Conservation (phyloP, 495 filamentous ascomycete species). For the Haplographium delicatum region DNA sequence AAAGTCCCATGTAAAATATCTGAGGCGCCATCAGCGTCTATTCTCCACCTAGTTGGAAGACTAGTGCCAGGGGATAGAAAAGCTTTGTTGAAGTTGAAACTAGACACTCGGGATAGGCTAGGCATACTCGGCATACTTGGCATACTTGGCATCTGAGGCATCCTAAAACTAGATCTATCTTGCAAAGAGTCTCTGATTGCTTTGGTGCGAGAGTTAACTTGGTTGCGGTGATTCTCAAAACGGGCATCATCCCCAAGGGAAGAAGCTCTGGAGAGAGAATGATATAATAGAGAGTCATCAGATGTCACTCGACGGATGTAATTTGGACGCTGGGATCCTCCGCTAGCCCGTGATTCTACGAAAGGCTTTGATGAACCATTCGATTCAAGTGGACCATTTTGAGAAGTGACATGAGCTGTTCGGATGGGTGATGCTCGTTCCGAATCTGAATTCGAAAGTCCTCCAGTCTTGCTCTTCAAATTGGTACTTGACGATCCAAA, state of each 20-base stretch:
- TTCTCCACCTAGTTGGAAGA: conserved; percentile 25
- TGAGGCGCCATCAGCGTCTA: conserved; percentile 36
- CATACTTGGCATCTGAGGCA: conserved; percentile 60
- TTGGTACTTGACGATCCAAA: conserved; percentile 37
- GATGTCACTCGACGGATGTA: conserved; percentile 59
- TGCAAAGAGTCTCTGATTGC: conserved; percentile 84
- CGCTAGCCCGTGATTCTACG: too few species aligned
- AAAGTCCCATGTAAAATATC: conserved; percentile 14
- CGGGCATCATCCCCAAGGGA: conserved; percentile 83
- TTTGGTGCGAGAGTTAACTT: conserved; percentile 83
- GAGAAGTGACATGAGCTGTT: too few species aligned
- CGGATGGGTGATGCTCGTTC: too few species aligned
- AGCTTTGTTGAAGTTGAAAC: conserved; percentile 42
- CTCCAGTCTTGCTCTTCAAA: too few species aligned
- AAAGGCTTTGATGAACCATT: too few species aligned
- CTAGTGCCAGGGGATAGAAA: conserved; percentile 23
- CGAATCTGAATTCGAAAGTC: too few species aligned
- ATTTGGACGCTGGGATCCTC: conserved; percentile 5
- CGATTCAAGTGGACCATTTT: too few species aligned
- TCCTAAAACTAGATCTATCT: conserved; percentile 66
- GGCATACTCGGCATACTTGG: conserved; percentile 21
- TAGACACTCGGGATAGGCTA: conserved; percentile 34
- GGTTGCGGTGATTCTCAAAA: conserved; percentile 71
- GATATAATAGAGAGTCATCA: conserved; percentile 67
- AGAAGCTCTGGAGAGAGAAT: conserved; percentile 65